Evolutionary conservation across 495 filamentous ascomycete species (phyloP), one percentile per base, ranked within the genome.

Genomic region (Daldinia decipiens): DNA sequence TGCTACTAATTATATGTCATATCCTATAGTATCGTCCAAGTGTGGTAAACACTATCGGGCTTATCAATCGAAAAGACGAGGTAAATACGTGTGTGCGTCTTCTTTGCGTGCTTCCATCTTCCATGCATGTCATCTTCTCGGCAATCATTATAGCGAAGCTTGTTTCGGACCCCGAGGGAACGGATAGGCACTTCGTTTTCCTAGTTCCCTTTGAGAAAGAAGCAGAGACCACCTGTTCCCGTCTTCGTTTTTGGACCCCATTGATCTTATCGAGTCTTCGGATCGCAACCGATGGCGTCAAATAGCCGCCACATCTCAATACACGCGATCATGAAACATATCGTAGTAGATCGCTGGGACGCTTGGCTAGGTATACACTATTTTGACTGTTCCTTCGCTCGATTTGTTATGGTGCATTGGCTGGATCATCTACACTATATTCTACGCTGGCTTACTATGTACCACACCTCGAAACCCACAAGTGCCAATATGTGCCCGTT

Each of bases 241-340:
- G 57, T 47, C 26, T 43, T 45, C 17, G 36, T 50, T 71, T 61
- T 66, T 55, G 61, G 70, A 68, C 70, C 70, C 70, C 70, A 69
- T 65, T 43, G 31, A 11, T 39, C 68, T 65, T 57, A 27, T 40
- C 26, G 47, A 27, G 24, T 47, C 36, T 47, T 66, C 65, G 70
- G 65, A 66, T 62, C 70, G 50, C 70, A 68, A 50, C 70, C 70
- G 70, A 34, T 54, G 56, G 51, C 36, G 58, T 69, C 40, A 73
- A 69, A 69, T 40, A 68, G 57, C 65, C 70, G 70, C 70, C 52
- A 62, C 65, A 68, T 68, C 60, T 73, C 9, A 53, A 65, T 56
- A 62, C 43, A 73, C 65, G 65, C 61, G 60, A 66, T 68, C 57
- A 69, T 73, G 70, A 73, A 73, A 73, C 70, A 66, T 73, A 69